phyloP scores from a whole-genome alignment of 768 basidiomycete genomes.

The Tylopilus sp. region DNA sequence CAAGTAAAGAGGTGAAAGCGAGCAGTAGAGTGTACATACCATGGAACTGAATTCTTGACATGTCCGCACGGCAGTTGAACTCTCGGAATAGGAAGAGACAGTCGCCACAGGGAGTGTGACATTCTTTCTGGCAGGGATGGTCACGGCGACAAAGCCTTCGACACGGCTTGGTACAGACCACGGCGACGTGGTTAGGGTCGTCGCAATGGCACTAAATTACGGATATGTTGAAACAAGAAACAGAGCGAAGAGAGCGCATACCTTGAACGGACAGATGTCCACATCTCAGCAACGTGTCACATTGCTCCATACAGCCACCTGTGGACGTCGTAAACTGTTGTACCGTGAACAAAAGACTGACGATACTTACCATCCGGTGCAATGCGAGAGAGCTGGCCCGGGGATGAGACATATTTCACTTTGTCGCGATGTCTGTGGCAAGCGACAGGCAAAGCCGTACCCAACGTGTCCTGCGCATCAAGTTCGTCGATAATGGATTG shows the following conservation, averaged over 20 bases:
- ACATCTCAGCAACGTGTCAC: constrained; percentile 50
- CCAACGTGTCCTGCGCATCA: constrained; percentile 43
- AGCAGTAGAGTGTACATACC: constrained; percentile 36
- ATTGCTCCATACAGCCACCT: constrained; percentile 65
- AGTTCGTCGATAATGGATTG: constrained; percentile 53
- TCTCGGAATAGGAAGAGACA: constrained; percentile 47
- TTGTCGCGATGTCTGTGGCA: constrained; percentile 54
- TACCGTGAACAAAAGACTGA: neutral
- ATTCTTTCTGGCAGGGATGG: constrained; percentile 58
- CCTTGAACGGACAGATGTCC: constrained; percentile 68
- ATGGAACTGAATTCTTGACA: constrained; percentile 38
- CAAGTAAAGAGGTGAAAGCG: neutral
- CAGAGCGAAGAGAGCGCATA: constrained; percentile 18
- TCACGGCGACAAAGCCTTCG: constrained; percentile 47
- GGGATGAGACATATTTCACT: constrained; percentile 40
- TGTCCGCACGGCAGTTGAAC: constrained; percentile 62
- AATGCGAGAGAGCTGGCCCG: constrained; percentile 46
- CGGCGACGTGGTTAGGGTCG: constrained; percentile 48
- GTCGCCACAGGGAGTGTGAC: constrained; percentile 49
- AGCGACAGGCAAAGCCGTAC: constrained; percentile 50
- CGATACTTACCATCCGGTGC: constrained; percentile 53
- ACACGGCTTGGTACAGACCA: constrained; percentile 48
- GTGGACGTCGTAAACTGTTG: neutral
- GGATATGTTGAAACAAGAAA: neutral
- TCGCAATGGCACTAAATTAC: constrained; percentile 55